phyloP scores from a whole-genome alignment of 78 protist genomes.

The Dictyostelium discoideum region DNA sequence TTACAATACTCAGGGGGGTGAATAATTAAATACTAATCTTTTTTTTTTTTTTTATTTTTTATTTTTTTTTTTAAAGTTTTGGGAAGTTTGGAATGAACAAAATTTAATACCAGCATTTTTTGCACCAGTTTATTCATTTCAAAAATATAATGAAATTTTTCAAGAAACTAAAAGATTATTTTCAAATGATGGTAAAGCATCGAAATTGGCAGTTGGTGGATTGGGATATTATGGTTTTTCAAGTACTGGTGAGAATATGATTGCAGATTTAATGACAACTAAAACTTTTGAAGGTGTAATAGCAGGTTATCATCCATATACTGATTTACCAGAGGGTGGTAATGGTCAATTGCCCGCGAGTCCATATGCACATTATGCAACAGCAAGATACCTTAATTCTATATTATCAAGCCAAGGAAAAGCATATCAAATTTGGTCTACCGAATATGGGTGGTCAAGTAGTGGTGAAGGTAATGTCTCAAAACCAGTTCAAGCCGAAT shows the following conservation, averaged over 20 bases:
- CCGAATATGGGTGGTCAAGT: constrained; percentile 32
- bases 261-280: not conserved
- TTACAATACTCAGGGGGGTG: too few relatives aligned
- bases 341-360: not conserved
- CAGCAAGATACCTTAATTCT: not conserved
- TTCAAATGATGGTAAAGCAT: too few relatives aligned
- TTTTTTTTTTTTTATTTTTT: too few relatives aligned
- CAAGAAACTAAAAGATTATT: not conserved
- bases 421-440: not conserved
- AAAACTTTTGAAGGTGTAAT: not conserved
- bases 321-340: constrained; percentile 28
- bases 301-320: constrained; percentile 12
- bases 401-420: not conserved
- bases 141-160: not conserved
- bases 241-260: not conserved
- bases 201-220: not conserved
- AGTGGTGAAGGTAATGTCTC: not conserved
- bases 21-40: too few relatives aligned
- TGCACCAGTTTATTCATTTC: not conserved
- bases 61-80: not conserved
- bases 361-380: not conserved
- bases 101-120: constrained; percentile 9
- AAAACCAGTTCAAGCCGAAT: not conserved
- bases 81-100: constrained; percentile 41
- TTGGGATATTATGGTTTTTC: not conserved